A percentile compares a stretch with the other conserved stretches of the same genome.
phyloP scores from a whole-genome alignment of 768 basidiomycete species.

The Kockovaella imperatae region DNA sequence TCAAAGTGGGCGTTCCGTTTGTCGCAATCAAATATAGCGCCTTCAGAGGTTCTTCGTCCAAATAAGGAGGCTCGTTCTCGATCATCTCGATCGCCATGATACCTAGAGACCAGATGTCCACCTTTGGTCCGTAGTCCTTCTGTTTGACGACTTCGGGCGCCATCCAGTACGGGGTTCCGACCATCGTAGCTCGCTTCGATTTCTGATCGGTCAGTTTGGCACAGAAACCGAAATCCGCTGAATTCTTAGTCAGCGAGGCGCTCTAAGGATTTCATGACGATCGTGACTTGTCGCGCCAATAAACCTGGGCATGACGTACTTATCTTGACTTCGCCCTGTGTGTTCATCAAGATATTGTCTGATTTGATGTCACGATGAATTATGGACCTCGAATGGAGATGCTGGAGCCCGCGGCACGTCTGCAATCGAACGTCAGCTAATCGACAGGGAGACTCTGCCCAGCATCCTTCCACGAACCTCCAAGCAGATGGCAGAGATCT shows the following conservation, averaged over 20 bases:
- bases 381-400: slow-evolving; percentile 86
- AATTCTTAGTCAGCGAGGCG: neutral
- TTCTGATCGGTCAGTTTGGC: slow-evolving; percentile 94
- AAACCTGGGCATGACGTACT: slow-evolving; percentile 55
- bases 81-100: slow-evolving; percentile 94
- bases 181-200: slow-evolving; percentile 96
- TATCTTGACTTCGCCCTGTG: slow-evolving; percentile 90
- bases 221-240: slow-evolving; percentile 95
- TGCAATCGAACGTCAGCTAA: slow-evolving; percentile 39
- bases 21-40: slow-evolving; percentile 97
- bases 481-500: slow-evolving; percentile 80
- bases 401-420: slow-evolving; percentile 92
- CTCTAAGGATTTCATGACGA: neutral
- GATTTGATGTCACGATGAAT: slow-evolving; percentile 97
- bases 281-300: neutral
- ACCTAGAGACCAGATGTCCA: slow-evolving; percentile 94
- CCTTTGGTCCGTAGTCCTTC: slow-evolving; percentile 95
- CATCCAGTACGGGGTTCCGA: slow-evolving; percentile 99
- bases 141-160: slow-evolving; percentile 95
- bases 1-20: slow-evolving; percentile 94
- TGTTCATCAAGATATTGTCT: slow-evolving; percentile 88
- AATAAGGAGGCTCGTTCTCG: slow-evolving; percentile 91
- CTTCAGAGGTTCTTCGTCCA: slow-evolving; percentile 93
- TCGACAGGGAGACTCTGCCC: neutral
- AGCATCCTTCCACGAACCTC: slow-evolving; percentile 73